phyloP scores from a whole-genome alignment of 164 flowering plant genomes.

The Pachysandra terminalis region DNA sequence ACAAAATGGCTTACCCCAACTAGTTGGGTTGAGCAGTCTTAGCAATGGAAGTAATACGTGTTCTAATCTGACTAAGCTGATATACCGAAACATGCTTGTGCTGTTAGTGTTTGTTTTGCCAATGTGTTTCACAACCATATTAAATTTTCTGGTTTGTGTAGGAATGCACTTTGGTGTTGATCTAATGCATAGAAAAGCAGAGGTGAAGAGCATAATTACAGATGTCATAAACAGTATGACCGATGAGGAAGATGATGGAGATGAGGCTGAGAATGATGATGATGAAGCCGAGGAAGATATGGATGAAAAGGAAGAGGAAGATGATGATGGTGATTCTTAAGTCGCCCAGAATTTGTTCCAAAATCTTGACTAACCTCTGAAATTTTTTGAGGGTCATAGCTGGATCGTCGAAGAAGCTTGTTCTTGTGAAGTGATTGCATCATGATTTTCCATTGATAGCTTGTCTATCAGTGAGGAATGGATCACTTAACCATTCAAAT shows the following conservation, averaged over 20 bases:
- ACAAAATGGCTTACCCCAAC: too few species aligned
- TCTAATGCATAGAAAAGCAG: slow-evolving; percentile 59
- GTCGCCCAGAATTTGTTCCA: too few species aligned
- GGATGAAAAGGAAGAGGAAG: slow-evolving; percentile 19
- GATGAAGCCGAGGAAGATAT: slow-evolving; percentile 22
- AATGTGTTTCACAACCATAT: neutral
- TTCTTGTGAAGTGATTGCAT: too few species aligned
- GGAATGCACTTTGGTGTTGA: slow-evolving; percentile 57
- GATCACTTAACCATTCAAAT: too few species aligned
- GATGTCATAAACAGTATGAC: slow-evolving; percentile 64
- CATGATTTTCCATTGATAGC: too few species aligned
- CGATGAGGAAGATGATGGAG: slow-evolving; percentile 61
- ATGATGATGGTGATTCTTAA: slow-evolving; percentile 32
- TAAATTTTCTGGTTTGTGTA: slow-evolving; percentile 7
- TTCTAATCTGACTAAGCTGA: too few species aligned
- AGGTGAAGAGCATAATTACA: slow-evolving; percentile 62
- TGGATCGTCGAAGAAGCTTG: too few species aligned
- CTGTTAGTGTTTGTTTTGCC: neutral
- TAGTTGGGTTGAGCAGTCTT: too few species aligned
- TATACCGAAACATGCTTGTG: too few species aligned
- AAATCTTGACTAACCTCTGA: neutral
- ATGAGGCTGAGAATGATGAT: slow-evolving; percentile 36
- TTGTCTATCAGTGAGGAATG: too few species aligned
- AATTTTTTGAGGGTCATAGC: too few species aligned
- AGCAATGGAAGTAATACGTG: too few species aligned